Conservation (phyloP, 1,139 yeast genomes). For the Pneumocystis murina region DNA sequence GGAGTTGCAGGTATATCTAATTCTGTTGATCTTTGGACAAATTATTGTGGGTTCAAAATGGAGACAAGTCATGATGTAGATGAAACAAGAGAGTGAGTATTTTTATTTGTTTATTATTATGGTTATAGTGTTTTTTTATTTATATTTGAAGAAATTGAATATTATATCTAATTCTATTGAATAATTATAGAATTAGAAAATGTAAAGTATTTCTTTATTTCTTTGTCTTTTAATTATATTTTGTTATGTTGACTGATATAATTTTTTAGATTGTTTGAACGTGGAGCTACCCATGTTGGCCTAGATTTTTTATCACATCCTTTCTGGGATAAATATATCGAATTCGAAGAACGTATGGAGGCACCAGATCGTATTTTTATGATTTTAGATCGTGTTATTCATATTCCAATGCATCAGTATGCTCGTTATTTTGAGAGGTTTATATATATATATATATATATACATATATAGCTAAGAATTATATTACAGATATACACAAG, state of each 20-base stretch:
- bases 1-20: conserved; percentile 39
- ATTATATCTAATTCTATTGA: background rate
- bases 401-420: conserved; percentile 66
- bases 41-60: conserved; percentile 43
- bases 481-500: conserved; percentile 20
- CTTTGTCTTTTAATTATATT: background rate
- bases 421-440: conserved; percentile 34
- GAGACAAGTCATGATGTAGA: conserved; percentile 27
- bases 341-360: conserved; percentile 34
- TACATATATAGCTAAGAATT: background rate
- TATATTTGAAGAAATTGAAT: background rate
- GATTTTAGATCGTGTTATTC: conserved; percentile 45
- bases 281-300: conserved; percentile 52
- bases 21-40: conserved; percentile 61
- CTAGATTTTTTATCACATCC: conserved; percentile 56
- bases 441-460: background rate
- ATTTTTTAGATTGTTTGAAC: conserved; percentile 36
- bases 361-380: conserved; percentile 27
- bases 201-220: background rate
- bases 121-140: background rate
- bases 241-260: background rate
- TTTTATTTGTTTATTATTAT: background rate
- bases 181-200: background rate
- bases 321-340: conserved; percentile 60
- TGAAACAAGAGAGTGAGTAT: conserved; percentile 17